Percentiles rank a stretch among this genome's conserved stretches.
phyloP scores from a whole-genome alignment of 305 asterid genomes.

The Nicotiana rustica region DNA sequence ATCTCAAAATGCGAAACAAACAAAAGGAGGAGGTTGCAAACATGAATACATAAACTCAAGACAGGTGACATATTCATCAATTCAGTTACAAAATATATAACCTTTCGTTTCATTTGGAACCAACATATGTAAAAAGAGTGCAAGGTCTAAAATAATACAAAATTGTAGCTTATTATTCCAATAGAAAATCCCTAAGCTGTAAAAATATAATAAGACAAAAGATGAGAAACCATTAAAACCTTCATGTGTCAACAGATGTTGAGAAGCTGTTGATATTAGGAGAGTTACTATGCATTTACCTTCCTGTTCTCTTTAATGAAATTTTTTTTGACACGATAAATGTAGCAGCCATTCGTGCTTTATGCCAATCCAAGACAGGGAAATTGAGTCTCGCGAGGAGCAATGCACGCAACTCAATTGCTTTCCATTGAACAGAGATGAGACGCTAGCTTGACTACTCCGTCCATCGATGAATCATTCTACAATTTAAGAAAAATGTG shows the following conservation, averaged over 20 bases:
- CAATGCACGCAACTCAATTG: neutral
- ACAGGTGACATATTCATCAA: no score
- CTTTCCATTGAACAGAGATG: constrained; percentile 64
- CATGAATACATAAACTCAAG: no score
- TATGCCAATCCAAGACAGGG: neutral
- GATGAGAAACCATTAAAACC: no score
- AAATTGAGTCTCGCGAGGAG: neutral
- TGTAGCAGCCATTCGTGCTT: neutral
- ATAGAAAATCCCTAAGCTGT: no score
- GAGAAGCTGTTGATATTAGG: constrained; percentile 5
- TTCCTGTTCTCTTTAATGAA: neutral
- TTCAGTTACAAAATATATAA: no score
- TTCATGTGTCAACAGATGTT: neutral
- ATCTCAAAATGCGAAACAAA: no score
- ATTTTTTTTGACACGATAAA: neutral
- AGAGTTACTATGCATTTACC: neutral
- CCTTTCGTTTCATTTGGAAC: no score
- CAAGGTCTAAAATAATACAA: no score
- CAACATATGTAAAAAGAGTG: no score
- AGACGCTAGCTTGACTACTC: constrained; percentile 81
- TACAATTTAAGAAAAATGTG: constrained; percentile 37
- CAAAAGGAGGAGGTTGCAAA: no score
- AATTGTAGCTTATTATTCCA: no score
- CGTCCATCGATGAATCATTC: constrained; percentile 86
- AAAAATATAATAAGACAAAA: no score